phyloP scores from a whole-genome alignment of 2,329 filamentous ascomycete genomes.

The Cladosporium austrohemisphaericum region DNA sequence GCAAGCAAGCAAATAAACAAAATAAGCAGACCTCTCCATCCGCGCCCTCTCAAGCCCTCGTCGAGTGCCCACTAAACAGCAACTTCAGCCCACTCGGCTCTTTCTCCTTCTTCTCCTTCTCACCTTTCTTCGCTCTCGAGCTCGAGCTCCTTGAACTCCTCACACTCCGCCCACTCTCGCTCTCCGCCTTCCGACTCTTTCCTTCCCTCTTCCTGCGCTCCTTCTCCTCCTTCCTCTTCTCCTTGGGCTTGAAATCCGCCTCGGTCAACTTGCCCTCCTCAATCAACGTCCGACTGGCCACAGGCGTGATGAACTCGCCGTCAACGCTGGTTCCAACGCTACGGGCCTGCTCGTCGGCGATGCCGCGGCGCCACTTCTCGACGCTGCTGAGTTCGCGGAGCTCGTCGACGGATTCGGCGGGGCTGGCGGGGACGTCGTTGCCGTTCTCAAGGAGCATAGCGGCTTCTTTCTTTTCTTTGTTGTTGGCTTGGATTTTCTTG shows the following conservation, averaged over 20 bases:
- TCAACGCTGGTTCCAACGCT: slow-evolving; percentile 60
- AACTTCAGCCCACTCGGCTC: slow-evolving; percentile 40
- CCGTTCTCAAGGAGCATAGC: slow-evolving; percentile 22
- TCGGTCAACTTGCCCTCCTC: slow-evolving; percentile 46
- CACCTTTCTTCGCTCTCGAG: slow-evolving; percentile 30
- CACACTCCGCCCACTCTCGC: slow-evolving; percentile 12
- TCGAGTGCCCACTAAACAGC: slow-evolving; percentile 36
- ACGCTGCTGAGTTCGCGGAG: slow-evolving; percentile 56
- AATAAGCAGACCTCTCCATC: background rate
- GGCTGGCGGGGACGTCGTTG: slow-evolving; percentile 13
- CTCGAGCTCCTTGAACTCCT: slow-evolving; percentile 12
- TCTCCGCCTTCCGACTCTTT: slow-evolving; percentile 4
- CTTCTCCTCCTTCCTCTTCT: slow-evolving; percentile 30
- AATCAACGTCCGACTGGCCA: slow-evolving; percentile 46
- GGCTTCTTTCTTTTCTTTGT: slow-evolving; percentile 28
- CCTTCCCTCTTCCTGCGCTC: slow-evolving; percentile 19
- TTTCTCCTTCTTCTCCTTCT: slow-evolving; percentile 32
- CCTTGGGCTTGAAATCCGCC: slow-evolving; percentile 41
- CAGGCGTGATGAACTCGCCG: slow-evolving; percentile 62
- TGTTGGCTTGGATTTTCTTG: slow-evolving; percentile 66
- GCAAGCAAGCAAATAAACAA: background rate
- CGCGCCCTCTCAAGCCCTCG: slow-evolving; percentile 3
- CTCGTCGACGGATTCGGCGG: slow-evolving; percentile 48
- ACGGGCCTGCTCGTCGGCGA: slow-evolving; percentile 54
- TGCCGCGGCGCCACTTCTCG: slow-evolving; percentile 61